Evolutionary conservation across 768 basidiomycete species (phyloP), one percentile per base, ranked within the genome.

Genomic region (Pleurotus citrinopileatus): DNA sequence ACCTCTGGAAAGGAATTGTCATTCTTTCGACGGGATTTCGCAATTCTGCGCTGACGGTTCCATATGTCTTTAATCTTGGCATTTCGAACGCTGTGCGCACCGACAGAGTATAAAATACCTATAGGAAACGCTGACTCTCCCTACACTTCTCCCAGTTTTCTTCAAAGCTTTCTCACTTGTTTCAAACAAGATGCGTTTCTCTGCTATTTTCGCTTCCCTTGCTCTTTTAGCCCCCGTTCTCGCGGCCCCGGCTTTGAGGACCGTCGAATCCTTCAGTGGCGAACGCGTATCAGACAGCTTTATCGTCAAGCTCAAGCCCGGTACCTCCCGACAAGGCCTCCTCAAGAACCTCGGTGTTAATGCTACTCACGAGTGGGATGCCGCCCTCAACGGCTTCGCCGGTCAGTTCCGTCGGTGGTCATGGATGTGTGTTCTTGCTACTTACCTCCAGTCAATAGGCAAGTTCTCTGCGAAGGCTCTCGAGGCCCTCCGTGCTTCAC

Each of bases 331-430:
- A 25, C 25, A 37, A 37, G 36, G 28, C 22, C 32, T 60, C 37
- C 34, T 55, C 15, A 52, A 55, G 48, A 42, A 45, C 13, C 43
- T 50, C 8, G 38, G 53, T 22, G 38, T 42, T 12, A 50, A 43
- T 29, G 50, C 46, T 13, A 54, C 47, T 27, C 46, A 56, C 37
- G 56, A 60, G 29, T 57, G 55, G 57, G 53, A 53, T 28, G 25
- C 59, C 17, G 45, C 28, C 54, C 27, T 66, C 12, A 64, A 66
- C 40, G 63, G 63, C 26, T 67, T 67, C 37, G 63, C 63, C 55
- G 63, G 65, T 61, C 34, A 2, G 22, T 37, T 42, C 17, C 12
- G 13, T 22, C 7, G 5, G 10, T 45, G 2, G 34, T 13, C 29
- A 44, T 25, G 17, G 8, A 27, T 23, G 7, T 15, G 7, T 17